Evolutionary conservation across 2,329 filamentous ascomycete species (phyloP), one percentile per base, ranked within the genome.

Genomic region (Zalaria sp.): DNA sequence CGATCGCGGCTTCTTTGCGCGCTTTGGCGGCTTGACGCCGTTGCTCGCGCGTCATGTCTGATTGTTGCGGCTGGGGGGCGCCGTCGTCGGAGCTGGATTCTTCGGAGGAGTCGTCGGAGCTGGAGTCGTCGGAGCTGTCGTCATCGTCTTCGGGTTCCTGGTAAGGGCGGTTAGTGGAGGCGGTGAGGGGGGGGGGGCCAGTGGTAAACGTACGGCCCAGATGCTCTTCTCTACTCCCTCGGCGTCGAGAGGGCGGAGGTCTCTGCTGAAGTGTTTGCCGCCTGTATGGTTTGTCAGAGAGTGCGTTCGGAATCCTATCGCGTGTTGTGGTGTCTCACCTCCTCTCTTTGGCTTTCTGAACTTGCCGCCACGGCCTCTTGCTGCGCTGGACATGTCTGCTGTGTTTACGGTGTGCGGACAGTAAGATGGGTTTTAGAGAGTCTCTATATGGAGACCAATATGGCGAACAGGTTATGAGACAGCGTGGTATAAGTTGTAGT

Each of bases 261-360:
- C 81, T 51, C 86, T 82, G 51, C 88, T 95, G 68, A 93, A 98
- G 58, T 93, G 81, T 66, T 95, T 94, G 57, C 91, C 91, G 48
- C 88, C 88, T 94, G 43, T 4, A 25, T 49, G 25, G 27, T 25
- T 35, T 27, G 27, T 25, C 35, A 53, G 37, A 52, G 53, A 55
- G 35, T 48, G 43, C 42, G 34, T 25, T 8, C 38, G 10, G 11
- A 26, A 35, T 44, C 37, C 43, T 41, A 11, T 5, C 9, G 27
- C 32, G 35, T 5, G 26, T 4, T 18, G 31, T 25, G 11, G 26
- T 29, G 3, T 56, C 73, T 53, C 66, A 89, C 89, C 88, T 73
- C 89, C 89, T 66, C 89, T 76, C 53, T 85, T 87, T 52, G 82
- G 86, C 71, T 95, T 96, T 69, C 79, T 83, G 64, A 89, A 94